Conservation (phyloP, 179 eudicot genomes). For the Beta macrorhiza region DNA sequence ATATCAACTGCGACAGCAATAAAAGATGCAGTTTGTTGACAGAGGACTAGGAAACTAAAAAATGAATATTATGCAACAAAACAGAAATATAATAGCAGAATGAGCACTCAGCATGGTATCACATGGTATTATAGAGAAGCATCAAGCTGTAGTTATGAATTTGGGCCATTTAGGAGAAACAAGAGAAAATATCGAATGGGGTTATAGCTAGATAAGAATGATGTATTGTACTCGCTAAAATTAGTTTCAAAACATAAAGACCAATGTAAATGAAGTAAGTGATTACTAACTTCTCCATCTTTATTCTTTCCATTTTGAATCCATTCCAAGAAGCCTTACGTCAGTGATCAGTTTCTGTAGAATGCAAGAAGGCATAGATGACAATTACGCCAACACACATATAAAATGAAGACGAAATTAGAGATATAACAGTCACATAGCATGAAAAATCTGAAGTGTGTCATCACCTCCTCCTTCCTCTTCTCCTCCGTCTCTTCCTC, state of each 20-base stretch:
- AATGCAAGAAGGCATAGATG: neutral
- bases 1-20: neutral
- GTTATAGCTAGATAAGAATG: too few species aligned
- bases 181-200: too few species aligned
- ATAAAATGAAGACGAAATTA: too few species aligned
- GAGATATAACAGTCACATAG: neutral
- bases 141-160: too few species aligned
- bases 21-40: neutral
- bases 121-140: neutral
- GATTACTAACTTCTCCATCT: neutral
- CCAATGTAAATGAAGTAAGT: neutral
- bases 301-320: neutral
- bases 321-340: neutral
- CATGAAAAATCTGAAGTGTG: neutral
- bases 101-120: neutral
- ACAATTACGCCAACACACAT: too few species aligned
- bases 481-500: slow-evolving; percentile 1
- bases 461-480: slow-evolving; percentile 8
- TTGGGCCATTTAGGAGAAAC: neutral
- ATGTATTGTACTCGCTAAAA: neutral
- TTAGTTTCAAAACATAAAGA: neutral
- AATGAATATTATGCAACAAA: neutral
- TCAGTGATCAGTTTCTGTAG: neutral
- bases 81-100: neutral
- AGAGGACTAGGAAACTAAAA: neutral